Percentiles rank a stretch among this genome's conserved stretches.
Evolutionary conservation across 345 rosid genomes (phyloP).

Genomic region (Bruguiera parviflora): DNA sequence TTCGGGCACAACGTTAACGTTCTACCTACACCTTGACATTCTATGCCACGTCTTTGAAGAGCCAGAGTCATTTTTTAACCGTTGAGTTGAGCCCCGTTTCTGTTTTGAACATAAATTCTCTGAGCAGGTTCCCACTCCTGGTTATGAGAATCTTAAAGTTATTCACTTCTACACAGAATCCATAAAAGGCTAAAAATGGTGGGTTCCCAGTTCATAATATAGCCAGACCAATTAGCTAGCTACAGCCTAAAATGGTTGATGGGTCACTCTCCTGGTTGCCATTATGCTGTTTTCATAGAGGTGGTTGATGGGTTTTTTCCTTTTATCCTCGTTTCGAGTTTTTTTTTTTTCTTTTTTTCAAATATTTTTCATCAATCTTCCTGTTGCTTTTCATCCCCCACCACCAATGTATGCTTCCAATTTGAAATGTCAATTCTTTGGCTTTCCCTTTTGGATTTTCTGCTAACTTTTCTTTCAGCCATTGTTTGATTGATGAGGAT

Average conservation of each 20-base stretch:
- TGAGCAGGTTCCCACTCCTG: too few relatives aligned
- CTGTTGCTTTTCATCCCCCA: too few relatives aligned
- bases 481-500: neutral
- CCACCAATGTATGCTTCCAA: too few relatives aligned
- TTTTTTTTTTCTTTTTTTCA: neutral
- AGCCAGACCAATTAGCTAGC: conserved; percentile 8
- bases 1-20: conserved; percentile 22
- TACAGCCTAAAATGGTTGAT: conserved; percentile 40
- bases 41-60: conserved; percentile 38
- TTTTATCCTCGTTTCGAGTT: conserved; percentile 10
- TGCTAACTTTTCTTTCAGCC: conserved; percentile 20
- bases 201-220: neutral
- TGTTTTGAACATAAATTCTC: neutral
- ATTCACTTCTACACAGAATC: neutral
- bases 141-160: too few relatives aligned
- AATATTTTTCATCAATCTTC: neutral
- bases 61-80: conserved; percentile 22
- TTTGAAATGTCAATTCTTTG: conserved; percentile 11
- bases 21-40: conserved; percentile 12
- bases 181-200: neutral
- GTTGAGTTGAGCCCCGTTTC: neutral
- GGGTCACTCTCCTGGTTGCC: conserved; percentile 55
- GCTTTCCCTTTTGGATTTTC: conserved; percentile 6
- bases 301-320: conserved; percentile 44
- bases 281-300: conserved; percentile 52